These are phyloP conservation scores for Climacium dendroides DNA, from an alignment of 225 moss, liverwort and hornwort species.

Conservation along the genomic window DNA sequence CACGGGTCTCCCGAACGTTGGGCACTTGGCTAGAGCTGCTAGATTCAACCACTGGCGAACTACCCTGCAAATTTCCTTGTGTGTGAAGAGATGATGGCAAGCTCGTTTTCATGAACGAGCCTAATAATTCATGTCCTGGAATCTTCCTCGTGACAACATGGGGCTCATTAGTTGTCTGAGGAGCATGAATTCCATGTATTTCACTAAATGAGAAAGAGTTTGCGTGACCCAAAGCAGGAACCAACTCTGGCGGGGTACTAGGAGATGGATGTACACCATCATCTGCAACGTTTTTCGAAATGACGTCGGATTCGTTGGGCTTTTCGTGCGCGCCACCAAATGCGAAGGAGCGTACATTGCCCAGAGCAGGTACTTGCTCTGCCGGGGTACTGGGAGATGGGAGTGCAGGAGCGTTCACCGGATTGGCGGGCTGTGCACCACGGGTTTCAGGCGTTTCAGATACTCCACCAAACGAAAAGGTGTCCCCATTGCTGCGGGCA, in stretches of 20 bases:
- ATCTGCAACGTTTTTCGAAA: neutral
- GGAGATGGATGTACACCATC: neutral
- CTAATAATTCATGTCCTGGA: slow-evolving; percentile 26
- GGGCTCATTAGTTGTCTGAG: neutral
- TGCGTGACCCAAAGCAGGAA: neutral
- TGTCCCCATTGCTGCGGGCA: neutral
- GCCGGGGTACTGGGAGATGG: slow-evolving; percentile 6
- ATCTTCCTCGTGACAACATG: slow-evolving; percentile 7
- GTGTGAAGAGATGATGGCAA: neutral
- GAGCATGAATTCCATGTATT: neutral
- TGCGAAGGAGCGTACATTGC: slow-evolving; percentile 3
- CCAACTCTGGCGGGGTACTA: neutral
- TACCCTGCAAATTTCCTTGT: neutral
- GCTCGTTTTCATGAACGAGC: neutral
- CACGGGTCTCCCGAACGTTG: neutral
- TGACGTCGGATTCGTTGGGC: neutral
- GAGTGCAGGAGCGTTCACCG: neutral
- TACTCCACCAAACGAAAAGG: slow-evolving; percentile 9
- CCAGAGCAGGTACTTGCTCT: slow-evolving; percentile 10
- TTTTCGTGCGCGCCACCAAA: neutral
- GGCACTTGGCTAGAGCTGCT: neutral
- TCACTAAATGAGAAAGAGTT: slow-evolving; percentile 1
- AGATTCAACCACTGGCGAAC: neutral
- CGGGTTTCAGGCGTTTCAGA: neutral
- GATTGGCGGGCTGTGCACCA: neutral